Evolutionary conservation across 768 basidiomycete genomes (phyloP).

Genomic region (Lactarius vividus): DNA sequence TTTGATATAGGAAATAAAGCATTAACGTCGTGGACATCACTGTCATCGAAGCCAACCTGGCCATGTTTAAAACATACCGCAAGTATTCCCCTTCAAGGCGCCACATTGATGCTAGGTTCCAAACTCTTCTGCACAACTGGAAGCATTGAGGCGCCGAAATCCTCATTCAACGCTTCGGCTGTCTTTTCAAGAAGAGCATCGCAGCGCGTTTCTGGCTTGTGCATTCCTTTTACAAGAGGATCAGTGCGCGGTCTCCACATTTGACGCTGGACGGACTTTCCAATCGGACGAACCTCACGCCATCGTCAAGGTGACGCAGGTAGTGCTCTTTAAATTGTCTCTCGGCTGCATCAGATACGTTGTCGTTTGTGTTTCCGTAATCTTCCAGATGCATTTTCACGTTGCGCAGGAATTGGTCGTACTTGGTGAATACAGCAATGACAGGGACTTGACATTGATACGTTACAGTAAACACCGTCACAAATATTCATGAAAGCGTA

Average conservation of each 20-base stretch:
- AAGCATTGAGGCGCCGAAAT: background rate
- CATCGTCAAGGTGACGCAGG: background rate
- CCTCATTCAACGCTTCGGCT: background rate
- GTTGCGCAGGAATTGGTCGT: background rate
- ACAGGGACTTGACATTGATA: background rate
- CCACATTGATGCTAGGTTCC: background rate
- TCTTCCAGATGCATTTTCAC: background rate
- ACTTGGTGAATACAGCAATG: background rate
- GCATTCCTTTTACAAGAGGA: background rate
- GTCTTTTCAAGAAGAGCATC: background rate
- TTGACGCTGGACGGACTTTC: background rate
- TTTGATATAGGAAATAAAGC: no score
- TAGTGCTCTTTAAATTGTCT: background rate
- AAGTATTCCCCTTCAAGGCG: no score
- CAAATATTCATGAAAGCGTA: background rate
- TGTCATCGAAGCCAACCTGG: no score
- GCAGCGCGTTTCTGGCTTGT: background rate
- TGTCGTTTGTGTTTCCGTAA: background rate
- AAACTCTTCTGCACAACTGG: background rate
- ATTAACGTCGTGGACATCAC: no score
- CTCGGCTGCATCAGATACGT: background rate
- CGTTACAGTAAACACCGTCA: background rate
- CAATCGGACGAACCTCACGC: background rate
- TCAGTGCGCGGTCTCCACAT: background rate
- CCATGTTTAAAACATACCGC: no score